Evolutionary conservation across 176 grass and related monocot genomes (phyloP).

Genomic region (Pontederia paniculata): DNA sequence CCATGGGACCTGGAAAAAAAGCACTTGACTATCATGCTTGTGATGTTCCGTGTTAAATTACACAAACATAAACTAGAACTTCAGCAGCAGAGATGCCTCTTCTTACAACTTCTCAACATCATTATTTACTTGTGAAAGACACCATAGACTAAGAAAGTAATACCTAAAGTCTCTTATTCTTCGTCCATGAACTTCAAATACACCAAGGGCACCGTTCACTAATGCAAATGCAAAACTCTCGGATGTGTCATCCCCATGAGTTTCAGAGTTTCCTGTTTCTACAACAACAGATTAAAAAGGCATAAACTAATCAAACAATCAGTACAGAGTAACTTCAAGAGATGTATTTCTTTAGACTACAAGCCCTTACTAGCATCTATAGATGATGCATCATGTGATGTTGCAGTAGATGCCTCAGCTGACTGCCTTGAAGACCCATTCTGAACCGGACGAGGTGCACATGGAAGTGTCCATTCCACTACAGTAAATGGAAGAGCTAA

Average conservation of each 20-base stretch:
- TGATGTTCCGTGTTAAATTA: too few relatives aligned
- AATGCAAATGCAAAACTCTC: slow-evolving; percentile 99
- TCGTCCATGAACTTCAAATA: slow-evolving; percentile 97
- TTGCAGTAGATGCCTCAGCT: slow-evolving; percentile 31
- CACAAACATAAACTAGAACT: too few relatives aligned
- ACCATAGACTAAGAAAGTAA: slow-evolving; percentile 15
- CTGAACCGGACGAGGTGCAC: slow-evolving; percentile 59
- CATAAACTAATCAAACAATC: neutral
- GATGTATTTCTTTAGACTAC: slow-evolving; percentile 1
- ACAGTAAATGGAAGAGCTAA: slow-evolving; percentile 99
- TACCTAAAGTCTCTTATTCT: slow-evolving; percentile 98
- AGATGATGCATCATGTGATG: slow-evolving; percentile 21
- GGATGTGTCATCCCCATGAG: slow-evolving; percentile 57
- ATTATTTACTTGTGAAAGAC: slow-evolving; percentile 12
- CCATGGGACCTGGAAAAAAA: too few relatives aligned
- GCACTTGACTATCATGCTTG: too few relatives aligned
- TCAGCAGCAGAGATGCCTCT: too few relatives aligned
- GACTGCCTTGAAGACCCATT: slow-evolving; percentile 54
- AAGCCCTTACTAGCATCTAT: slow-evolving; percentile 29
- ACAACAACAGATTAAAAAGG: neutral
- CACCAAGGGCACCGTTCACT: slow-evolving; percentile 97
- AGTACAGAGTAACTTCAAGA: neutral
- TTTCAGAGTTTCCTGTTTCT: slow-evolving; percentile 59
- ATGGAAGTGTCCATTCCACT: slow-evolving; percentile 89
- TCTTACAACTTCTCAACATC: neutral